Base-by-base conservation (phyloP, 1,139 yeast species). In the Hyphopichia khmerensis region DNA sequence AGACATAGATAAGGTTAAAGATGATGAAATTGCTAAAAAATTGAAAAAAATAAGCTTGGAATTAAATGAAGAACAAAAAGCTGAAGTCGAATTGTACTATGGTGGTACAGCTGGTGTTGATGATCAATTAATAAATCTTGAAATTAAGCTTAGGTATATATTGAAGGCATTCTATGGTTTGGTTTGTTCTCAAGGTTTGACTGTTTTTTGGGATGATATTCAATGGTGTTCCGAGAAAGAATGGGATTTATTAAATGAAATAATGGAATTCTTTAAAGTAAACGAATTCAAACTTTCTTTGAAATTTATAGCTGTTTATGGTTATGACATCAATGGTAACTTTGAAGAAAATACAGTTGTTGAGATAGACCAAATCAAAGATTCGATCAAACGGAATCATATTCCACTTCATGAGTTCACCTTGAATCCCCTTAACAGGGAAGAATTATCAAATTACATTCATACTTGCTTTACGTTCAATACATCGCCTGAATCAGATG, bases 121-220 rank as follows among this genome's bases (percentile, higher is more conserved):
- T 18, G 59, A 56, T n/a, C 54, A 55, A 34, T 49, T 57, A 1
- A 49, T 56, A 29, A 61, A 58, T 43, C 44, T 62, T 33, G 83
- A 78, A 45, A 48, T 76, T 40, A 62, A 71, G 43, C 68, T 74
- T 50, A 64, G 76, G 44, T 71, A 67, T 43, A 64, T 74, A 15
- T 62, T 79, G 41, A 77, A 75, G 45, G 55, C 66, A 11, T 53
- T 79, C 33, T 71, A 69, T 43, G 65, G 70, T 23, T 52, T 78
- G 8, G 64, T 77, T 42, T 74, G 75, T 4, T 53, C 57, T 16
- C 67, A 65, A 19, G 80, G 79, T 1, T 55, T 77, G 40, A 75
- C 80, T 0, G 53, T 77, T 2, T 66, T 74, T 41, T 57, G 75
- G 33, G 82, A 78, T 50, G 80, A 78, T 54, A 55, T 75, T 27